Evolutionary conservation across 805 yeast species (phyloP).

Genomic region (Hemisphaericaspora nanyangensis): DNA sequence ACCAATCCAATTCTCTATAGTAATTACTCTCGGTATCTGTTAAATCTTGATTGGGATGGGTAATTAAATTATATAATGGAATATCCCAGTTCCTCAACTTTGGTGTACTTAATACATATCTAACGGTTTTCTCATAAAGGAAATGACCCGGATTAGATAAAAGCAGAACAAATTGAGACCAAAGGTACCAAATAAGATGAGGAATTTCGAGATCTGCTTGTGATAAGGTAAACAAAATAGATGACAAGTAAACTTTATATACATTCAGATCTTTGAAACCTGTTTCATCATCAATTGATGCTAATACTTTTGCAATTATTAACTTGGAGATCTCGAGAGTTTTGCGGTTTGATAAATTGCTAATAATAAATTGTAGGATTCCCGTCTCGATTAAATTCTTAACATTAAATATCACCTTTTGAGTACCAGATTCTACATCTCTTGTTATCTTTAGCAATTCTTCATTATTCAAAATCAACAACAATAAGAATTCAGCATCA

Average conservation of each 20-base stretch:
- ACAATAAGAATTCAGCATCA: conserved; percentile 68
- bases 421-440: conserved; percentile 16
- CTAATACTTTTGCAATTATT: conserved; percentile 43
- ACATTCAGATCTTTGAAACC: conserved; percentile 53
- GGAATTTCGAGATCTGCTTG: conserved; percentile 22
- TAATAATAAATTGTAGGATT: conserved; percentile 48
- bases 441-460: conserved; percentile 47
- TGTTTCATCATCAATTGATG: conserved; percentile 29
- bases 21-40: conserved; percentile 50
- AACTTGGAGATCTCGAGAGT: conserved; percentile 34
- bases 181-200: conserved; percentile 50
- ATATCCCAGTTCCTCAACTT: conserved; percentile 36
- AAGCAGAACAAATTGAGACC: conserved; percentile 55
- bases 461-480: conserved; percentile 58
- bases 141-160: conserved; percentile 68
- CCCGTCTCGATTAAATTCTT: conserved; percentile 55
- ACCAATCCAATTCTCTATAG: conserved; percentile 64
- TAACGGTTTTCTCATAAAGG: conserved; percentile 65
- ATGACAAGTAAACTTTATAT: conserved; percentile 51
- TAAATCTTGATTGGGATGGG: conserved; percentile 22
- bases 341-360: conserved; percentile 40
- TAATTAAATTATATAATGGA: conserved; percentile 43
- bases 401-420: conserved; percentile 42
- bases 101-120: conserved; percentile 62
- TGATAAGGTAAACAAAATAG: conserved; percentile 35